Percentiles rank a stretch among this genome's conserved stretches.
Conservation (phyloP, 2,329 filamentous ascomycete species). For the Aspergillus aculeatus region DNA sequence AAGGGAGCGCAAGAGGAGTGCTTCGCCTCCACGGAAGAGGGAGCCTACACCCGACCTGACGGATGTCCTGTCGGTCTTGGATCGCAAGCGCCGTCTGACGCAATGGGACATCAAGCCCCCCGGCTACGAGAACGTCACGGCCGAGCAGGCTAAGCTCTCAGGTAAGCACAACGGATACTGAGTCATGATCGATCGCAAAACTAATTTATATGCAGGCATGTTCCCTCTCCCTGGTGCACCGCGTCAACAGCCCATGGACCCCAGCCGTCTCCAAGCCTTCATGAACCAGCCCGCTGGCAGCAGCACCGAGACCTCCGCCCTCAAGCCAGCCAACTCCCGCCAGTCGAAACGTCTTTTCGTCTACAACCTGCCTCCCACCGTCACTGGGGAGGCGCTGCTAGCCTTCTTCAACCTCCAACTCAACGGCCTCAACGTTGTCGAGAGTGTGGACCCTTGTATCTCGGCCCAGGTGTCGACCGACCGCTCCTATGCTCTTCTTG, state of each 20-base stretch:
- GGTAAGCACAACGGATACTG: constrained; percentile 38
- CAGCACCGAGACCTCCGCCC: constrained; percentile 66
- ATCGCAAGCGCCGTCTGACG: constrained; percentile 87
- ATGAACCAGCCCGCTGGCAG: constrained; percentile 83
- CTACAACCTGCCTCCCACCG: constrained; percentile 71
- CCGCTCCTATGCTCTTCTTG: constrained; percentile 76
- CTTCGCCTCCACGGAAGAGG: constrained; percentile 75
- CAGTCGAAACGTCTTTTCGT: constrained; percentile 91
- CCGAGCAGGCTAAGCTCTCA: constrained; percentile 96
- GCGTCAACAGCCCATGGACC: constrained; percentile 92
- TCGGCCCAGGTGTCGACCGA: constrained; percentile 80
- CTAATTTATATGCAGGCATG: constrained; percentile 62
- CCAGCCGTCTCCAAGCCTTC: constrained; percentile 88
- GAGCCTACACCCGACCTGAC: constrained; percentile 96
- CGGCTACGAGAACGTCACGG: constrained; percentile 96
- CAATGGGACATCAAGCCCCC: constrained; percentile 99
- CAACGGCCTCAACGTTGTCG: constrained; percentile 91
- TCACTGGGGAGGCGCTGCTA: constrained; percentile 73
- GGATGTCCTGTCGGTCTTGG: constrained; percentile 74
- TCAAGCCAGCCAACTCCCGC: constrained; percentile 89
- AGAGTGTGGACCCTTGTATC: constrained; percentile 78
- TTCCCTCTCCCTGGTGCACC: constrained; percentile 96
- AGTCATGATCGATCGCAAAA: not conserved
- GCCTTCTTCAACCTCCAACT: constrained; percentile 95
- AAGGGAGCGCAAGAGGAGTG: constrained; percentile 67